Conservation (phyloP, 306 rosid species). For the Vigna angularis region DNA sequence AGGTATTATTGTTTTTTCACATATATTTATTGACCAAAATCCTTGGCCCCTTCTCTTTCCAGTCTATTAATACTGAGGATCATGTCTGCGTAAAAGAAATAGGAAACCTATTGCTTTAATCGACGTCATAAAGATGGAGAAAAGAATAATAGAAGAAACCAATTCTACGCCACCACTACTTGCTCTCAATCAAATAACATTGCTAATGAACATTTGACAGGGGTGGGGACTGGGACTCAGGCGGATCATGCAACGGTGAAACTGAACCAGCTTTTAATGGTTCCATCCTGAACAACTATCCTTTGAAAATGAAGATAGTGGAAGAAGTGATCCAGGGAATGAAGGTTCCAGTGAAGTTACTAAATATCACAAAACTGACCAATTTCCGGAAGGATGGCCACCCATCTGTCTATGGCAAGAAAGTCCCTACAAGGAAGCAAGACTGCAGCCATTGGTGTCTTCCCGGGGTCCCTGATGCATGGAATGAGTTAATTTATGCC, state of each 20-base stretch:
- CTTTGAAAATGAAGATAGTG: conserved; percentile 90
- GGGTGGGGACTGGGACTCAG: conserved; percentile 99
- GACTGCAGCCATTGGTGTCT: conserved; percentile 99
- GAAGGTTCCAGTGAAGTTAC: conserved; percentile 74
- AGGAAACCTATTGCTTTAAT: background rate
- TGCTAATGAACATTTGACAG: conserved; percentile 54
- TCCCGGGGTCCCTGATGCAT: conserved; percentile 95
- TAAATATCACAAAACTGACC: conserved; percentile 89
- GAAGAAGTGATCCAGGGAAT: conserved; percentile 74
- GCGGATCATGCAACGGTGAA: conserved; percentile 96
- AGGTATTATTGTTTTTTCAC: conserved; percentile 53
- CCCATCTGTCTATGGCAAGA: conserved; percentile 77
- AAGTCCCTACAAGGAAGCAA: conserved; percentile 65
- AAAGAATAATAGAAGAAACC: conserved; percentile 16
- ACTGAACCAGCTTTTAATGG: conserved; percentile 74
- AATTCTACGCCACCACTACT: background rate
- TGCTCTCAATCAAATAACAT: conserved; percentile 14
- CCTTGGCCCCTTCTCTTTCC: conserved; percentile 23
- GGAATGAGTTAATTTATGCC: conserved; percentile 93
- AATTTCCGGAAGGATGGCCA: conserved; percentile 96
- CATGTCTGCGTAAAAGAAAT: conserved; percentile 15
- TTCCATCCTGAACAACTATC: conserved; percentile 76
- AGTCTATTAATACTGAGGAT: conserved; percentile 1
- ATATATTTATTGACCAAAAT: conserved; percentile 6
- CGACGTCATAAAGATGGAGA: background rate